These are phyloP conservation scores for Kurtzmaniella cleridarum DNA, from an alignment of 805 yeast genomes.

Conservation along the genomic window DNA sequence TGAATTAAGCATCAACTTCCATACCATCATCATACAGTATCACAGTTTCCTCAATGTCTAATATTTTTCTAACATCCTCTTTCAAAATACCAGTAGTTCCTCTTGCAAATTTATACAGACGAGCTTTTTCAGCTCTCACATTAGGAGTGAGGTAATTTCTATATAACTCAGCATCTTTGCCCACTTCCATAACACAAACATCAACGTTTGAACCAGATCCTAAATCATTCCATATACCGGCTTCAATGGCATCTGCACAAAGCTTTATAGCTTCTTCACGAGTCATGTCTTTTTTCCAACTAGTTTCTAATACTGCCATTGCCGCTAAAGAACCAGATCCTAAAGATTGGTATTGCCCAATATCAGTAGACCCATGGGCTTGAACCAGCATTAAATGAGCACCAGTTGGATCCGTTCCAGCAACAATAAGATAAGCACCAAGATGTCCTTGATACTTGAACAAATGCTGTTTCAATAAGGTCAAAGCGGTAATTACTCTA, in stretches of 20 bases:
- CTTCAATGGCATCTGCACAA: slow-evolving; percentile 89
- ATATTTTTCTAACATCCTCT: slow-evolving; percentile 58
- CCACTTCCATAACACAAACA: slow-evolving; percentile 92
- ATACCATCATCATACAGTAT: slow-evolving; percentile 36
- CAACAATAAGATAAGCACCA: slow-evolving; percentile 97
- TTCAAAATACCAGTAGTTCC: slow-evolving; percentile 91
- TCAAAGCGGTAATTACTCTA: slow-evolving; percentile 88
- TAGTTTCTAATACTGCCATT: slow-evolving; percentile 91
- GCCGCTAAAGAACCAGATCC: slow-evolving; percentile 99
- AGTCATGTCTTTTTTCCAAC: slow-evolving; percentile 74
- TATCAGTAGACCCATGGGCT: slow-evolving; percentile 97
- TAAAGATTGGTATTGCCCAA: slow-evolving; percentile 85
- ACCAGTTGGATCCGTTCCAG: slow-evolving; percentile 96
- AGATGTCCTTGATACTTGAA: slow-evolving; percentile 96
- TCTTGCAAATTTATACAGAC: slow-evolving; percentile 77
- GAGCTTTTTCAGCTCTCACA: slow-evolving; percentile 74
- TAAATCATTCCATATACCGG: slow-evolving; percentile 98
- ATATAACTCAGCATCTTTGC: slow-evolving; percentile 76
- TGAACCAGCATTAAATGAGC: slow-evolving; percentile 89
- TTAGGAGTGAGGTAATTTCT: slow-evolving; percentile 92
- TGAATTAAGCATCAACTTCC: slow-evolving; percentile 36
- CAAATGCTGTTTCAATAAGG: slow-evolving; percentile 89
- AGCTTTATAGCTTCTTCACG: slow-evolving; percentile 88
- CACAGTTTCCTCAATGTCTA: slow-evolving; percentile 65
- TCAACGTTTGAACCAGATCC: slow-evolving; percentile 99